Conservation (phyloP, 2,329 filamentous ascomycete genomes). For the Aaosphaeria arxii region DNA sequence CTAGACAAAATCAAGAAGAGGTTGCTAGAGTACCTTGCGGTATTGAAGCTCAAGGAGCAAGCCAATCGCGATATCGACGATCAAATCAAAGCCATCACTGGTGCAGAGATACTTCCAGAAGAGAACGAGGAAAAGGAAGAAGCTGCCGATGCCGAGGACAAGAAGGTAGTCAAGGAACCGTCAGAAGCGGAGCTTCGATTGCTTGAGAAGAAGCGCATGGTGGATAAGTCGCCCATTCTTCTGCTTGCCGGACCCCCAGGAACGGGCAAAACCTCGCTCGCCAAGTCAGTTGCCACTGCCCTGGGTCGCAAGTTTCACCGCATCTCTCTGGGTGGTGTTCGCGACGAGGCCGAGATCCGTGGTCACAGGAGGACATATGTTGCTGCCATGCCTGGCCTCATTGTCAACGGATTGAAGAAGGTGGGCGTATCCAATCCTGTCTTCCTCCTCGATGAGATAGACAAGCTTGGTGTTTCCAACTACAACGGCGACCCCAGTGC, state of each 20-base stretch:
- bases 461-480: slow-evolving; percentile 89
- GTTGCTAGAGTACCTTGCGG: slow-evolving; percentile 89
- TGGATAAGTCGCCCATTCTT: slow-evolving; percentile 94
- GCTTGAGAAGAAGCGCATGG: slow-evolving; percentile 76
- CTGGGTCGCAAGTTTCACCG: slow-evolving; percentile 94
- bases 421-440: slow-evolving; percentile 95
- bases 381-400: slow-evolving; percentile 95
- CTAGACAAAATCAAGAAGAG: slow-evolving; percentile 97
- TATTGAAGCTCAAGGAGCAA: slow-evolving; percentile 91
- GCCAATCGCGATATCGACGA: slow-evolving; percentile 80
- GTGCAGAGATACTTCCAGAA: slow-evolving; percentile 35
- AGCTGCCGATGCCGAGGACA: slow-evolving; percentile 29
- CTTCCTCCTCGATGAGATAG: slow-evolving; percentile 93
- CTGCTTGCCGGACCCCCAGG: slow-evolving; percentile 91
- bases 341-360: slow-evolving; percentile 95
- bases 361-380: slow-evolving; percentile 95
- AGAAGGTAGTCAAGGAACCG: slow-evolving; percentile 37
- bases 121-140: slow-evolving; percentile 38
- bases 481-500: slow-evolving; percentile 94
- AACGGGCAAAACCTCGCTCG: slow-evolving; percentile 92
- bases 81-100: slow-evolving; percentile 62
- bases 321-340: slow-evolving; percentile 91
- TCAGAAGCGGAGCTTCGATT: slow-evolving; percentile 64
- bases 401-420: slow-evolving; percentile 92
- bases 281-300: slow-evolving; percentile 87